A percentile compares a stretch with the other conserved stretches of the same genome.
These are phyloP conservation scores for Geosmithia putterillii DNA, from an alignment of 2,329 filamentous ascomycete species.

Conservation along the genomic window DNA sequence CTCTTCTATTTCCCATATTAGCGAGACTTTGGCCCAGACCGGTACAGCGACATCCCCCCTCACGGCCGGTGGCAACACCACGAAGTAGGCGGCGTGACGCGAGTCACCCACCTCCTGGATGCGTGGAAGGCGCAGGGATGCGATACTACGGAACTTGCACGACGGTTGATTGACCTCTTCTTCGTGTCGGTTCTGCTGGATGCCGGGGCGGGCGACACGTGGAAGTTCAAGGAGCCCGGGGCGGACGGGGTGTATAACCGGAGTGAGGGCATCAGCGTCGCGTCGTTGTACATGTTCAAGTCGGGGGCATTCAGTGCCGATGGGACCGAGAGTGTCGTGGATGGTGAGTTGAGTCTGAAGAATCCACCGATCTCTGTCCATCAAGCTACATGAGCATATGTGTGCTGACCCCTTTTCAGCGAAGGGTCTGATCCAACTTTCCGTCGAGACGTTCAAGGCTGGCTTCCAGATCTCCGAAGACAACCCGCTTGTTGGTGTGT, in stretches of 20 bases:
- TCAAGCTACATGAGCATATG: no score
- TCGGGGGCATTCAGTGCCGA: slow-evolving; percentile 21
- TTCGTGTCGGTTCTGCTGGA: slow-evolving; percentile 47
- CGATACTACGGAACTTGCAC: slow-evolving; percentile 33
- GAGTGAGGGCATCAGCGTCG: slow-evolving; percentile 39
- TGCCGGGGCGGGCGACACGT: slow-evolving; percentile 37
- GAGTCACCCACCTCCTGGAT: slow-evolving; percentile 29
- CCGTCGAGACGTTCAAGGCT: slow-evolving; percentile 16
- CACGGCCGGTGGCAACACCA: slow-evolving; percentile 54
- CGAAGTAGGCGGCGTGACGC: slow-evolving; percentile 39
- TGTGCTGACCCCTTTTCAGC: slow-evolving; percentile 7
- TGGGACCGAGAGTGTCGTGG: slow-evolving; percentile 12
- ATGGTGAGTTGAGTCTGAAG: slow-evolving; percentile 15
- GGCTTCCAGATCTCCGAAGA: slow-evolving; percentile 29
- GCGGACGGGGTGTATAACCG: slow-evolving; percentile 21
- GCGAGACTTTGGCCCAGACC: slow-evolving; percentile 38
- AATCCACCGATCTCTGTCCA: neutral
- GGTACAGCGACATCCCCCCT: slow-evolving; percentile 33
- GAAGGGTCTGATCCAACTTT: slow-evolving; percentile 19
- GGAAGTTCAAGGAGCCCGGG: slow-evolving; percentile 29
- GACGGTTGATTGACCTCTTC: slow-evolving; percentile 47
- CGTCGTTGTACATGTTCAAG: slow-evolving; percentile 35
- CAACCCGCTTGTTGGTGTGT: slow-evolving; percentile 33
- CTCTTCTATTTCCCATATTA: no score
- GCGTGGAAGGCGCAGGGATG: slow-evolving; percentile 27